These are phyloP conservation scores for Lactifluus piperatus DNA, from an alignment of 768 basidiomycete genomes.

Conservation along the genomic window DNA sequence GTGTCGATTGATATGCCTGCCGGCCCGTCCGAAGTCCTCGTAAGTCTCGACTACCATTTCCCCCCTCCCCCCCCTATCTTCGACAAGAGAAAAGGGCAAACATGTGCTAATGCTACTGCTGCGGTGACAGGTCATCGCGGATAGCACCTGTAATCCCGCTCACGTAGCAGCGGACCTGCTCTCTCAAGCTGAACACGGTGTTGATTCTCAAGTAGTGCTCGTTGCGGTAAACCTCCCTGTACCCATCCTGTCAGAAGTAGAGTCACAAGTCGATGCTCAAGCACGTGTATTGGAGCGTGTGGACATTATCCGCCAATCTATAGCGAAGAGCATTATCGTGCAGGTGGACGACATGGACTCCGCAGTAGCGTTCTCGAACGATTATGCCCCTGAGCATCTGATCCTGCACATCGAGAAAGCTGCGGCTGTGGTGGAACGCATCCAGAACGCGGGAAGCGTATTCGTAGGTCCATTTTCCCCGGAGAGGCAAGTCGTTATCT, in stretches of 20 bases:
- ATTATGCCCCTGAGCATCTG: conserved; percentile 97
- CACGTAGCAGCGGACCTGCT: conserved; percentile 96
- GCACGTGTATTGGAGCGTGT: conserved; percentile 81
- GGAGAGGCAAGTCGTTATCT: conserved; percentile 60
- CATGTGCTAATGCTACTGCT: conserved; percentile 1
- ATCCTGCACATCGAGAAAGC: conserved; percentile 83
- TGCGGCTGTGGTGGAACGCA: conserved; percentile 45
- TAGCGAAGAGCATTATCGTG: conserved; percentile 87
- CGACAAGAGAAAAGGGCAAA: neutral
- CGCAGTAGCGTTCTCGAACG: conserved; percentile 86
- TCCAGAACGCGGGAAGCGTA: conserved; percentile 93
- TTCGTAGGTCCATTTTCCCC: conserved; percentile 95
- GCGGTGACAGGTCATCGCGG: conserved; percentile 75
- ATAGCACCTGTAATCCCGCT: conserved; percentile 73
- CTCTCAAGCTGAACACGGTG: conserved; percentile 96
- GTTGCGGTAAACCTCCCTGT: conserved; percentile 65
- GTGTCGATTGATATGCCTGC: conserved; percentile 99
- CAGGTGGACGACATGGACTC: conserved; percentile 56
- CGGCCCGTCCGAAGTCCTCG: conserved; percentile 94
- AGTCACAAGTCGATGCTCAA: conserved; percentile 78
- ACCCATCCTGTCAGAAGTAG: conserved; percentile 61
- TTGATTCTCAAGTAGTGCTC: conserved; percentile 96
- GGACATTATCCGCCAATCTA: conserved; percentile 82
- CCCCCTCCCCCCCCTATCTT: neutral
- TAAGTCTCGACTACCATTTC: conserved; percentile 34